Evolutionary conservation across 371 early-diverging fungal genomes (phyloP).

Genomic region (Mortierella sp.): DNA sequence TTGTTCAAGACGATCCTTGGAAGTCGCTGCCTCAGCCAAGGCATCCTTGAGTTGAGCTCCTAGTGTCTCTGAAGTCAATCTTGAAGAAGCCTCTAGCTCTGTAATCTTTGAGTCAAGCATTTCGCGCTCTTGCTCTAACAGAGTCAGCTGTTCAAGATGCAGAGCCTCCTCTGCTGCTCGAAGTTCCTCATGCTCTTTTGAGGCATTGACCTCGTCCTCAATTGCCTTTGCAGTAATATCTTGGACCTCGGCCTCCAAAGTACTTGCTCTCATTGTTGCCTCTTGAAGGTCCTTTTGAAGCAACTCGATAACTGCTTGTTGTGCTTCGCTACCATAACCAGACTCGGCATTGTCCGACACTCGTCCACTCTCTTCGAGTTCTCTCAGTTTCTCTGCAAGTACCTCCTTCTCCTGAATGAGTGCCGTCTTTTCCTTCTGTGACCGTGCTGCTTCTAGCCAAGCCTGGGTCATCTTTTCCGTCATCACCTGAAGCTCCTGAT

Average conservation of each 20-base stretch:
- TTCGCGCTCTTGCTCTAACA: conserved; percentile 18
- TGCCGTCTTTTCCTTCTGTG: conserved; percentile 39
- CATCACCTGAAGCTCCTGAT: conserved; percentile 46
- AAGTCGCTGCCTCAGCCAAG: conserved; percentile 9
- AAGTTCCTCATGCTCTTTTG: conserved; percentile 6
- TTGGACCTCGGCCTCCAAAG: conserved; percentile 21
- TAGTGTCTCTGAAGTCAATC: neutral
- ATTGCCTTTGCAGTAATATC: conserved; percentile 19
- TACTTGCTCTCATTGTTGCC: conserved; percentile 25
- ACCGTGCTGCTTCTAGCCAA: conserved; percentile 49
- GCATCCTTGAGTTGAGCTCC: conserved; percentile 16
- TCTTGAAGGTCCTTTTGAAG: conserved; percentile 29
- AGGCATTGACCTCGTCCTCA: conserved; percentile 31
- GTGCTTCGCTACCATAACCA: conserved; percentile 10
- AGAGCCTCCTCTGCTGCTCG: conserved; percentile 12
- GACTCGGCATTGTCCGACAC: neutral
- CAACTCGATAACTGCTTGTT: conserved; percentile 28
- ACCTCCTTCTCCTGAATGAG: conserved; percentile 30
- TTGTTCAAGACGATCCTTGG: conserved; percentile 9
- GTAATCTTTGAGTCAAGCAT: conserved; percentile 11
- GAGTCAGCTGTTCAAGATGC: conserved; percentile 16
- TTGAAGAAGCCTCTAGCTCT: conserved; percentile 9
- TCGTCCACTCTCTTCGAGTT: conserved; percentile 18
- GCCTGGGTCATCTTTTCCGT: conserved; percentile 51
- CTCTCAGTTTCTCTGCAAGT: conserved; percentile 18